These are phyloP conservation scores for Nakazawaea wickerhamii DNA, from an alignment of 805 yeast species.

Conservation along the genomic window DNA sequence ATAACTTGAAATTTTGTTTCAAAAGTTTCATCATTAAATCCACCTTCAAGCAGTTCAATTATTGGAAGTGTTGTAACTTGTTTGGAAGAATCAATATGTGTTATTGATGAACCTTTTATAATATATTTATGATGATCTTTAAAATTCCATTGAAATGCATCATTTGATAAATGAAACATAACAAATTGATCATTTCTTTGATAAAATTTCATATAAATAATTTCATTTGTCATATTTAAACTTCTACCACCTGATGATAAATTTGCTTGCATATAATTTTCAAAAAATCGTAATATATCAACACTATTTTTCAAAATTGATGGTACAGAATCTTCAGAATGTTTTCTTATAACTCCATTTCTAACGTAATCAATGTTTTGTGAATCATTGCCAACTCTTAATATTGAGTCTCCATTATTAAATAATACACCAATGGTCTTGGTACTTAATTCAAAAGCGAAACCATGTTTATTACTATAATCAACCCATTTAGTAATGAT, in stretches of 20 bases:
- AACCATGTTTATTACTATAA: conserved; percentile 91
- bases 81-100: conserved; percentile 76
- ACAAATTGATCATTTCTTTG: conserved; percentile 68
- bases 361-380: conserved; percentile 62
- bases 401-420: conserved; percentile 77
- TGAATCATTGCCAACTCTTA: conserved; percentile 55
- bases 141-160: conserved; percentile 90
- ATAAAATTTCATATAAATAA: conserved; percentile 13
- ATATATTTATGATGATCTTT: conserved; percentile 87
- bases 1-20: conserved; percentile 50
- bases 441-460: conserved; percentile 86
- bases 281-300: conserved; percentile 82
- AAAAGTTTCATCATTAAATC: conserved; percentile 39
- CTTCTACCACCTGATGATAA: conserved; percentile 66
- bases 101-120: conserved; percentile 69
- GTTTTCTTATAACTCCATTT: conserved; percentile 44
- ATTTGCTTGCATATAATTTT: conserved; percentile 88
- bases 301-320: conserved; percentile 57
- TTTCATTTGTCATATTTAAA: conserved; percentile 4
- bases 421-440: conserved; percentile 89
- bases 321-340: conserved; percentile 38
- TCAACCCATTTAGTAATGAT: conserved; percentile 96
- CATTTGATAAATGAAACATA: conserved; percentile 91
- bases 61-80: conserved; percentile 63
- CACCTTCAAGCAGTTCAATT: conserved; percentile 38